phyloP scores from a whole-genome alignment of 257 asterid species.

The Jaltomata sinuosa region DNA sequence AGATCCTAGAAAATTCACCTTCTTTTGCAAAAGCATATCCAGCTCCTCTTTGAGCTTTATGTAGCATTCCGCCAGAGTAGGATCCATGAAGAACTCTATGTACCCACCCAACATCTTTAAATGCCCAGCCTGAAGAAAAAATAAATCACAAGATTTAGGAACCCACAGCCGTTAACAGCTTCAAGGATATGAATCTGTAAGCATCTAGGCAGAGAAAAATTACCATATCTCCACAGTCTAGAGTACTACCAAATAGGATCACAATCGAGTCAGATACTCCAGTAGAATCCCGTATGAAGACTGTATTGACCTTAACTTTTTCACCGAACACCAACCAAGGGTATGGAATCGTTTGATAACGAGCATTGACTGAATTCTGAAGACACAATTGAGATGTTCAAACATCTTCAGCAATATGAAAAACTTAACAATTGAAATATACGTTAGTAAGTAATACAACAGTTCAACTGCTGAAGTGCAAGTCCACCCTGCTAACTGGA shows the following conservation, averaged over 20 bases:
- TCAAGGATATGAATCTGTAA: not conserved
- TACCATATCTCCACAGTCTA: slow-evolving; percentile 62
- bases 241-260: slow-evolving; percentile 90
- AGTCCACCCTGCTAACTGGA: not conserved
- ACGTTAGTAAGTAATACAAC: not conserved
- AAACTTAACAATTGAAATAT: not conserved
- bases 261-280: slow-evolving; percentile 96
- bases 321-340: slow-evolving; percentile 99
- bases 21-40: slow-evolving; percentile 51
- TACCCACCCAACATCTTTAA: slow-evolving; percentile 86
- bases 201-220: not conserved
- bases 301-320: slow-evolving; percentile 93
- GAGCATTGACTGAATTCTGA: slow-evolving; percentile 98
- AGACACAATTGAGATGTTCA: slow-evolving; percentile 16
- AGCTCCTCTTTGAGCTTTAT: slow-evolving; percentile 78
- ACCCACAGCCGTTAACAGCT: not conserved
- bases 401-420: not conserved
- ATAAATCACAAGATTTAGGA: not conserved
- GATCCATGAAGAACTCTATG: slow-evolving; percentile 86
- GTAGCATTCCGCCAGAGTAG: slow-evolving; percentile 78
- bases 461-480: not conserved
- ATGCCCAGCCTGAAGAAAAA: slow-evolving; percentile 59
- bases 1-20: slow-evolving; percentile 29
- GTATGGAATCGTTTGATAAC: slow-evolving; percentile 83
- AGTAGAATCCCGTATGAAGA: slow-evolving; percentile 92